These are phyloP conservation scores for Hemerocallis citrina DNA, from an alignment of 106 monocot genomes.

Conservation along the genomic window DNA sequence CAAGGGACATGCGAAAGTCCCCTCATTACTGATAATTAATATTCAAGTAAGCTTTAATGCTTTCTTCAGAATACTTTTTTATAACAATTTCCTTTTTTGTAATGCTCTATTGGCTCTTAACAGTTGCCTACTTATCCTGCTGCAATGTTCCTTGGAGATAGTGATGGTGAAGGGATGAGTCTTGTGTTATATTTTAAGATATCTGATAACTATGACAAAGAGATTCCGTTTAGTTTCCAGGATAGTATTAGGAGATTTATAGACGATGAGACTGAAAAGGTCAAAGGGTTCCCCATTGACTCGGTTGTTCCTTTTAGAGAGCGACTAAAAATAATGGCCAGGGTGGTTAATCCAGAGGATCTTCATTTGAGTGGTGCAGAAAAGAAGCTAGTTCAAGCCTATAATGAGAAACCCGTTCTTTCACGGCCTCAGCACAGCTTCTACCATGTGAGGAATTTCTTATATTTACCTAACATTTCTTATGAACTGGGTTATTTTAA, in stretches of 20 bases:
- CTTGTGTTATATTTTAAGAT: conserved; percentile 73
- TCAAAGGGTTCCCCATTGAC: conserved; percentile 71
- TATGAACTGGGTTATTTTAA: background rate
- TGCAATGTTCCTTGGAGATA: conserved; percentile 71
- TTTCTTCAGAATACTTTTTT: background rate
- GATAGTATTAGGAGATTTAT: conserved; percentile 57
- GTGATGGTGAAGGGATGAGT: conserved; percentile 78
- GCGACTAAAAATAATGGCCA: conserved; percentile 66
- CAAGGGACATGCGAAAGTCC: conserved; percentile 43
- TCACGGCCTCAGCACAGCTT: conserved; percentile 82
- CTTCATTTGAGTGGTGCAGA: conserved; percentile 58
- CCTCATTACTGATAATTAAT: conserved; percentile 65
- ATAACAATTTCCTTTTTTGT: background rate
- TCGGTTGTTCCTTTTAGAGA: conserved; percentile 57
- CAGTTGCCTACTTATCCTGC: conserved; percentile 84
- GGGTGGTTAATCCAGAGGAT: conserved; percentile 67
- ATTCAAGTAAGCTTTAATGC: conserved; percentile 45
- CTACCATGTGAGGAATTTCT: conserved; percentile 28
- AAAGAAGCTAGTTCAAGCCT: conserved; percentile 61
- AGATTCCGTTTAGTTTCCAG: conserved; percentile 38
- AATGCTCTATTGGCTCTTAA: background rate
- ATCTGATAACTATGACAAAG: conserved; percentile 58
- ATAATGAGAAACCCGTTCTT: conserved; percentile 86
- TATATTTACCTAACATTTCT: background rate
- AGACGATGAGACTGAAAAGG: conserved; percentile 54